Base-by-base conservation (phyloP, 345 rosid species). In the Turnera subulata region DNA sequence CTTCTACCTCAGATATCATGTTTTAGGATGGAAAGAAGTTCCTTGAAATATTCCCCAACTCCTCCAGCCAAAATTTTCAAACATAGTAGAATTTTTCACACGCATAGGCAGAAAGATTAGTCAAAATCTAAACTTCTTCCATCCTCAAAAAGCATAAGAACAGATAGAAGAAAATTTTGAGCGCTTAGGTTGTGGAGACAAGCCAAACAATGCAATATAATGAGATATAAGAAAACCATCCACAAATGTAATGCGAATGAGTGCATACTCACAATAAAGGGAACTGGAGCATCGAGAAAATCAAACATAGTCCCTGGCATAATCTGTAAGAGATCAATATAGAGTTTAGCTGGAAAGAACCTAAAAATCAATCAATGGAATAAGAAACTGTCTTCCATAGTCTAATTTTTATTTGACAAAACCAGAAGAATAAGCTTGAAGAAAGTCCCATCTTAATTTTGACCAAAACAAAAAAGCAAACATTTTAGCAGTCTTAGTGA, bases 261-360 rank as follows among this genome's bases (percentile, higher is more conserved):
- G 53, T n/a, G n/a, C n/a, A 61, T 53, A 82, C 99, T 83, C 75
- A 93, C 99, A 50, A 93, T 74, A 74, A 83, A 93, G 11, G 99
- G 99, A 81, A 93, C 99, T 5, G 99, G 99, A 1, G 99, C 97
- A 56, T 93, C 99, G 48, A 93, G 99, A 81, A 93, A 93, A 76
- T 93, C 99, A 63, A 83, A 66, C 97, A 93, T 89, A 78, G 71
- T 83, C 55, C 66, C 75, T 0, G 99, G 99, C 42, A 93, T 74
- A 73, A 93, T 76, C 99, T 93, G 88, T 23, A 54, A 63, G 46
- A 58, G 53, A 64, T 23, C 2, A 43, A 32, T 29, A 40, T 19
- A 59, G 21, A 68, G n/a, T 18, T 60, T 21, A 53, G 55, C n/a
- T n/a, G n/a, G 35, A 29, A 29, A 29, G 5, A 4, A 4, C 8